Conservation (phyloP, 441 rosid species). For the Croton laevigatus region DNA sequence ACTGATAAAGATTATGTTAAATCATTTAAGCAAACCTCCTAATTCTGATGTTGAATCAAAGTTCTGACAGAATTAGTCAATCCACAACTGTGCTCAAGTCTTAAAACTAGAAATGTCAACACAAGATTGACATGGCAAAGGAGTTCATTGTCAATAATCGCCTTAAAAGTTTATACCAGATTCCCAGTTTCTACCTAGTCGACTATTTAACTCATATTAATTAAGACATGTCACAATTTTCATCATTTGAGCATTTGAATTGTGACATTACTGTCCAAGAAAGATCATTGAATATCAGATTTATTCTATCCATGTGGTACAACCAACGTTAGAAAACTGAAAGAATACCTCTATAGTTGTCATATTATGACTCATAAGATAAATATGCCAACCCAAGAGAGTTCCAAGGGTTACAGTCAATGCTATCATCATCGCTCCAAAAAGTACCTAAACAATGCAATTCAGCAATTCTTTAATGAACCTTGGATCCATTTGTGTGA, state of each 20-base stretch:
- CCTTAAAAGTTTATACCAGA: background rate
- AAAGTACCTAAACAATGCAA: constrained; percentile 30
- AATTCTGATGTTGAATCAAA: background rate
- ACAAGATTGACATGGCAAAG: background rate
- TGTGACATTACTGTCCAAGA: background rate
- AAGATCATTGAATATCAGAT: background rate
- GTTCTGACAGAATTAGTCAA: background rate
- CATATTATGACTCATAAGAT: constrained; percentile 48
- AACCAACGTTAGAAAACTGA: constrained; percentile 9
- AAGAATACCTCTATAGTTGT: constrained; percentile 56
- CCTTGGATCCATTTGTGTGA: background rate
- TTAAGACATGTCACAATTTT: background rate
- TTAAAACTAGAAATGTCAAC: background rate
- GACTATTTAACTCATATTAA: background rate
- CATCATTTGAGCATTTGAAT: background rate
- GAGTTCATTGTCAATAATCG: background rate
- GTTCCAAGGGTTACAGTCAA: constrained; percentile 40
- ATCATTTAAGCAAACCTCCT: background rate
- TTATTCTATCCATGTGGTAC: background rate
- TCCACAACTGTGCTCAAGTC: background rate
- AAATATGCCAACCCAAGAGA: constrained; percentile 56
- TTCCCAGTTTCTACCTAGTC: background rate
- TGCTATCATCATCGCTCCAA: constrained; percentile 34
- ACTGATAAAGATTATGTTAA: background rate
- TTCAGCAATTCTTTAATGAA: background rate